Conservation (phyloP, 768 basidiomycete species). For the Lyophyllum shimeji region DNA sequence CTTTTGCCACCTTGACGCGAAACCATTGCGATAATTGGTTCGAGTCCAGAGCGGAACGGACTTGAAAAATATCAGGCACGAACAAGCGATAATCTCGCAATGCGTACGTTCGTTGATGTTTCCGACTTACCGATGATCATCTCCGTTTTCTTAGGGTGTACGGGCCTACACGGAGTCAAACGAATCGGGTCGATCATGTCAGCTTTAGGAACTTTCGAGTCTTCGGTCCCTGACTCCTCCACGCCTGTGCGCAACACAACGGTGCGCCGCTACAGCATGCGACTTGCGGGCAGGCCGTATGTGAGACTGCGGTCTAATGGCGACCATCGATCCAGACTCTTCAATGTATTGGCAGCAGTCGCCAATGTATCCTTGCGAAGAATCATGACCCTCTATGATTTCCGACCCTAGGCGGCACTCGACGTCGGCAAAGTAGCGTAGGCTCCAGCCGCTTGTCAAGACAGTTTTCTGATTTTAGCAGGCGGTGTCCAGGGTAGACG, state of each 20-base stretch:
- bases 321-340: neutral
- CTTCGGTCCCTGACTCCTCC: neutral
- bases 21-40: neutral
- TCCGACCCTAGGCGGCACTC: neutral
- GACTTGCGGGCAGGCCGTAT: neutral
- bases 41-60: neutral
- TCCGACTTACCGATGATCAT: neutral
- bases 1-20: too few species aligned
- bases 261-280: neutral
- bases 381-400: conserved; percentile 4
- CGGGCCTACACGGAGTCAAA: neutral
- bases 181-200: neutral
- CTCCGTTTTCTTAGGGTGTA: neutral
- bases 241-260: too few species aligned
- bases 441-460: neutral
- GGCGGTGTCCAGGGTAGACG: neutral
- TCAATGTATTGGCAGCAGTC: neutral
- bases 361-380: neutral
- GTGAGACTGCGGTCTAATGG: neutral
- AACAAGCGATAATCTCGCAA: neutral
- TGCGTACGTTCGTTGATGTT: neutral
- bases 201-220: neutral
- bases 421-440: neutral
- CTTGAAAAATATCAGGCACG: neutral
- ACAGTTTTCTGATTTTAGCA: neutral